Conservation (phyloP, 2,329 filamentous ascomycete species). For the Ceratocystis lukuohia region DNA sequence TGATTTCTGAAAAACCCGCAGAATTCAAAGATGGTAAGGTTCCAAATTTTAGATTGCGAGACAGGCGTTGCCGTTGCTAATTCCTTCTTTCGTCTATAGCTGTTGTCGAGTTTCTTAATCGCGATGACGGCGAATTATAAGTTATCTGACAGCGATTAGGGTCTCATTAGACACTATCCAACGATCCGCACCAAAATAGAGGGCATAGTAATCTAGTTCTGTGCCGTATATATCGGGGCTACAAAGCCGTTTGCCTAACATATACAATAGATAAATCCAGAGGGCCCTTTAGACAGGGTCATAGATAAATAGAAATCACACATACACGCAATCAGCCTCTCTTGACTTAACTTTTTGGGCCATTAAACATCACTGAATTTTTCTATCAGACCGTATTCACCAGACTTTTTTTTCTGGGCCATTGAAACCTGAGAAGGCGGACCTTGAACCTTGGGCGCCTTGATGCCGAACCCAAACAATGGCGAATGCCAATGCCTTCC, state of each 20-base stretch:
- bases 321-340: conserved; percentile 2
- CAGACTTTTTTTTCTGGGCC: conserved; percentile 20
- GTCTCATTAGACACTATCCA: neutral
- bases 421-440: conserved; percentile 17
- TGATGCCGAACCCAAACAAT: conserved; percentile 18
- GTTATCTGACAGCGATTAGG: neutral
- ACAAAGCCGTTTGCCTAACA: too few relatives aligned
- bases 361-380: conserved; percentile 21
- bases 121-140: conserved; percentile 31
- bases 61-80: neutral
- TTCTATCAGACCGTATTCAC: conserved; percentile 20
- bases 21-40: conserved; percentile 57
- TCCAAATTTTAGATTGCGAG: conserved; percentile 12
- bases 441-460: conserved; percentile 12
- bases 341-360: conserved; percentile 19
- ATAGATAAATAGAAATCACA: neutral
- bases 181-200: neutral
- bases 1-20: conserved; percentile 78
- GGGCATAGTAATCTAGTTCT: too few relatives aligned
- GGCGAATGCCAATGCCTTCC: conserved; percentile 16
- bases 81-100: conserved; percentile 29
- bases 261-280: too few relatives aligned
- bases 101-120: conserved; percentile 49
- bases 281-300: neutral
- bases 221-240: too few relatives aligned